Evolutionary conservation across 495 filamentous ascomycete species (phyloP).

Genomic region (Choiromyces venosus): DNA sequence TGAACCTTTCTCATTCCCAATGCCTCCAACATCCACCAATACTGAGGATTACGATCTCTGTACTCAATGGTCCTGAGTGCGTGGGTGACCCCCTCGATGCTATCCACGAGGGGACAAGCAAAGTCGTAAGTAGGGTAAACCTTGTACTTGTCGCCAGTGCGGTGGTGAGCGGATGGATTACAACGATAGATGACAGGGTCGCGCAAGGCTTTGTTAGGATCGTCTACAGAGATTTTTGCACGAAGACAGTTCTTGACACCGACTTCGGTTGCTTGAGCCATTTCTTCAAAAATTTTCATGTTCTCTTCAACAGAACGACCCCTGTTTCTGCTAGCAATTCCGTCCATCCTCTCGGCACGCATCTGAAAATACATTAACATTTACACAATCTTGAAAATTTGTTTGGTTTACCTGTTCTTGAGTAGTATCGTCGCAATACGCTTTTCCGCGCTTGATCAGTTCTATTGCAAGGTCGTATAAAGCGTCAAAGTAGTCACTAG

Average conservation of each 20-base stretch:
- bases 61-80: conserved; percentile 95
- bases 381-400: neutral
- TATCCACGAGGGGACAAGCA: conserved; percentile 85
- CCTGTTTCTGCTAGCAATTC: conserved; percentile 67
- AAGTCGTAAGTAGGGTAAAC: conserved; percentile 97
- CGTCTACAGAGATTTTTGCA: conserved; percentile 77
- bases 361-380: conserved; percentile 50
- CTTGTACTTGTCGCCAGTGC: conserved; percentile 85
- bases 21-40: conserved; percentile 89
- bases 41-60: conserved; percentile 93
- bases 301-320: conserved; percentile 75
- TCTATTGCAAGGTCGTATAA: conserved; percentile 70
- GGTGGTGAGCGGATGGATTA: conserved; percentile 73
- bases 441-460: conserved; percentile 76
- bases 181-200: conserved; percentile 96
- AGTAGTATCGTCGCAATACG: conserved; percentile 85
- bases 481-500: conserved; percentile 85
- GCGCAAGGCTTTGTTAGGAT: conserved; percentile 78
- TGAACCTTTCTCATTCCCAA: conserved; percentile 81
- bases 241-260: conserved; percentile 78
- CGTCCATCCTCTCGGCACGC: conserved; percentile 68
- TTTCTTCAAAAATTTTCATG: conserved; percentile 73
- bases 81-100: conserved; percentile 87
- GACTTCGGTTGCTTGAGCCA: conserved; percentile 73
- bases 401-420: conserved; percentile 51